Conservation (phyloP, 495 filamentous ascomycete species). For the Penicillium verhagenii region DNA sequence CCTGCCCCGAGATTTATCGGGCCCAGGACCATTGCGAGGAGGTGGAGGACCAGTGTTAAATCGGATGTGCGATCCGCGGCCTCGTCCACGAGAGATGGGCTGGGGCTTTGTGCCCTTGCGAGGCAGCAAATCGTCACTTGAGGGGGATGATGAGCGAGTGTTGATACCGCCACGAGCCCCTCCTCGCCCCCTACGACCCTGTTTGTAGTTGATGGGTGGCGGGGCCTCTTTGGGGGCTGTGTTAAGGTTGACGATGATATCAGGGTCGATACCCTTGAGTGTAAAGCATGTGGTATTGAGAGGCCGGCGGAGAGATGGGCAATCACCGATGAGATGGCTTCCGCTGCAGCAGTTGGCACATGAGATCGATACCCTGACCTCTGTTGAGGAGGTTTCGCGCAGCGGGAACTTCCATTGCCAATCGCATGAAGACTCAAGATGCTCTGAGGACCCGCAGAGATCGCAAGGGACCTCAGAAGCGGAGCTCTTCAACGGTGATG, state of each 20-base stretch:
- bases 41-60: conserved; percentile 13
- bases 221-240: not conserved
- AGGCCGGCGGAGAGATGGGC: conserved; percentile 29
- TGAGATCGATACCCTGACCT: conserved; percentile 42
- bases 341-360: conserved; percentile 48
- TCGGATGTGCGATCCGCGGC: conserved; percentile 25
- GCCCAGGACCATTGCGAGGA: not conserved
- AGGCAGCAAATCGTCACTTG: conserved; percentile 15
- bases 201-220: not conserved
- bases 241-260: conserved; percentile 35
- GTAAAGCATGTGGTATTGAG: conserved; percentile 35
- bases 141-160: conserved; percentile 2
- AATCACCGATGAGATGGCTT: conserved; percentile 50
- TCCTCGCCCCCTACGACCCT: not conserved
- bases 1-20: conserved; percentile 11
- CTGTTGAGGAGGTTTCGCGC: conserved; percentile 18
- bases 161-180: conserved; percentile 2
- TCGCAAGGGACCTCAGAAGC: conserved; percentile 44
- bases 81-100: conserved; percentile 19
- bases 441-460: conserved; percentile 39
- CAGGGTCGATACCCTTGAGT: conserved; percentile 33
- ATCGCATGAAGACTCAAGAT: conserved; percentile 46
- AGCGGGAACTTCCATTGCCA: conserved; percentile 38
- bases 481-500: conserved; percentile 38
- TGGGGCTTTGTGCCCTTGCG: conserved; percentile 20